Conservation (phyloP, 768 basidiomycete species). For the Suillus brevipes region DNA sequence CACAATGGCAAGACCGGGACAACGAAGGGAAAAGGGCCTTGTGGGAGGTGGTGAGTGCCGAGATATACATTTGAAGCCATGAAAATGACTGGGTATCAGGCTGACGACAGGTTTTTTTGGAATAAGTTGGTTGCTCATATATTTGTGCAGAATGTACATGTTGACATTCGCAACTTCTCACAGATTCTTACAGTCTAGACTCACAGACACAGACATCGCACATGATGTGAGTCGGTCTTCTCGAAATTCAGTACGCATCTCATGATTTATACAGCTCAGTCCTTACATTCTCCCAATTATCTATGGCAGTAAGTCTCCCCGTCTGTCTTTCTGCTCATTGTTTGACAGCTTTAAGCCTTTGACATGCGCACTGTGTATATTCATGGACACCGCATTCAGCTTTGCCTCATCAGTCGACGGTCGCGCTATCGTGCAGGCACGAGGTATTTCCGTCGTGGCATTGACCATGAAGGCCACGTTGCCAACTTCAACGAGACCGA, state of each 20-base stretch:
- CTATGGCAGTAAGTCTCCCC: constrained; percentile 79
- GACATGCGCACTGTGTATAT: constrained; percentile 76
- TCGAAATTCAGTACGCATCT: constrained; percentile 7
- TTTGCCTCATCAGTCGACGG: constrained; percentile 90
- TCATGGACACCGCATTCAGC: constrained; percentile 75
- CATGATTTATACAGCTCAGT: constrained; percentile 57
- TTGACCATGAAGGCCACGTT: constrained; percentile 86
- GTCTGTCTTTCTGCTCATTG: not conserved
- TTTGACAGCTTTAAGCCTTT: constrained; percentile 58
- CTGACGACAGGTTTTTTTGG: constrained; percentile 98
- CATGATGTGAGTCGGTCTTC: constrained; percentile 57
- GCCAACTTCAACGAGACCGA: constrained; percentile 99
- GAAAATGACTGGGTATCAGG: constrained; percentile 44
- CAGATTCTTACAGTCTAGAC: constrained; percentile 56
- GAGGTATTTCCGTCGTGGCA: constrained; percentile 92
- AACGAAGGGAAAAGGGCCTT: constrained; percentile 54
- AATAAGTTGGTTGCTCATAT: constrained; percentile 59
- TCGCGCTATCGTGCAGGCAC: constrained; percentile 95
- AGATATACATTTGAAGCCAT: constrained; percentile 3
- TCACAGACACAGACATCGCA: constrained; percentile 58
- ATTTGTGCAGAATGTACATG: not conserved
- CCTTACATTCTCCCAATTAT: constrained; percentile 90
- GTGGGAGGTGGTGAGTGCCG: constrained; percentile 71
- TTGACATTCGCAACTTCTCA: constrained; percentile 8
- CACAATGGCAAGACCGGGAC: constrained; percentile 65